These are phyloP conservation scores for Claviceps quebecensis DNA, from an alignment of 2,329 filamentous ascomycete species.

Conservation along the genomic window DNA sequence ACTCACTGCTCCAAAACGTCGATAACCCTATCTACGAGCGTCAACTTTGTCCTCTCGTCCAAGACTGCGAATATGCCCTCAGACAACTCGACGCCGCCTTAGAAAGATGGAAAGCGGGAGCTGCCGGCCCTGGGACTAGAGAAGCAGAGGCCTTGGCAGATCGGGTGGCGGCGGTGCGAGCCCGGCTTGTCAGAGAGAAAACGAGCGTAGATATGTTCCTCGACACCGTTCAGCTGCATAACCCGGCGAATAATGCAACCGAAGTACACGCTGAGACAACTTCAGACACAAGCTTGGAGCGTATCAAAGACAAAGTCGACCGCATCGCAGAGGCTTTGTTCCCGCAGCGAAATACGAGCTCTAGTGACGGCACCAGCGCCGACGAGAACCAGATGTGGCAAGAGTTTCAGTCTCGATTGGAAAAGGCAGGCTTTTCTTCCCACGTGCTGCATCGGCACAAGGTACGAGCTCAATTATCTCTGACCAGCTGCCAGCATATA, in stretches of 20 bases:
- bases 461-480: constrained; percentile 24
- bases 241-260: constrained; percentile 23
- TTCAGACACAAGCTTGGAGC: constrained; percentile 31
- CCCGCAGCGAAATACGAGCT: constrained; percentile 21
- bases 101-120: constrained; percentile 26
- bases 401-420: constrained; percentile 43
- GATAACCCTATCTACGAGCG: constrained; percentile 29
- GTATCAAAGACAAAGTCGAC: constrained; percentile 48
- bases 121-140: constrained; percentile 8
- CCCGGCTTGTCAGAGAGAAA: constrained; percentile 37
- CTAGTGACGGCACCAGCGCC: constrained; percentile 20
- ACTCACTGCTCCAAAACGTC: constrained; percentile 37
- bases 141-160: constrained; percentile 22
- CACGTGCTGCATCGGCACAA: constrained; percentile 42
- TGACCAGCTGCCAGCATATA: not conserved
- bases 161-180: constrained; percentile 26
- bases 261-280: constrained; percentile 18
- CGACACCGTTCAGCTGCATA: constrained; percentile 40
- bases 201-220: constrained; percentile 41
- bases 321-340: constrained; percentile 38
- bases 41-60: constrained; percentile 36
- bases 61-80: constrained; percentile 41
- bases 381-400: constrained; percentile 42
- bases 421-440: constrained; percentile 42
- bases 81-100: constrained; percentile 40